A percentile compares a stretch with the other conserved stretches of the same genome.
Evolutionary conservation across 2,329 filamentous ascomycete species (phyloP).

Genomic region (Apiospora sp.): DNA sequence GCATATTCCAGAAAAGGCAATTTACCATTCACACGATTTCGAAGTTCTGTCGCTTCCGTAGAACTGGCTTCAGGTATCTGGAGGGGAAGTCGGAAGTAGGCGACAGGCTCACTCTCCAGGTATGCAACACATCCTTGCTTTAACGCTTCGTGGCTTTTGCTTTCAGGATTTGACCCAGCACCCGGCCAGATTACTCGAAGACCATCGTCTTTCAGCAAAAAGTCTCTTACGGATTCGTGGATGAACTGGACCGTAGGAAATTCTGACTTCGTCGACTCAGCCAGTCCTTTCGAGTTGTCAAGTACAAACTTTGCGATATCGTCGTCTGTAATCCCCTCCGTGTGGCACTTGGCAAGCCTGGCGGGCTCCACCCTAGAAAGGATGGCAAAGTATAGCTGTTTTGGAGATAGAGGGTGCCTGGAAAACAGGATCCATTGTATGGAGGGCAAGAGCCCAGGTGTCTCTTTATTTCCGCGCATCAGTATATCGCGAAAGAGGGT

Average conservation of each 20-base stretch:
- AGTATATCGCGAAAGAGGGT: slow-evolving; percentile 61
- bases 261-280: slow-evolving; percentile 52
- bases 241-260: slow-evolving; percentile 58
- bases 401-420: slow-evolving; percentile 48
- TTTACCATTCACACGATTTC: no score
- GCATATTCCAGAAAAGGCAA: no score
- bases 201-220: slow-evolving; percentile 49
- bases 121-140: no score
- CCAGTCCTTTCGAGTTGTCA: slow-evolving; percentile 58
- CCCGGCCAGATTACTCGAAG: slow-evolving; percentile 42
- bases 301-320: not conserved
- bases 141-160: no score
- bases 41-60: no score
- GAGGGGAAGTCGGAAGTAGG: no score
- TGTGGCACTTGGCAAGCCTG: not conserved
- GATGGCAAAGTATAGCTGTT: slow-evolving; percentile 56
- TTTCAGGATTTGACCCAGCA: no score
- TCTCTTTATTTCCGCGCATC: slow-evolving; percentile 52
- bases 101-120: no score
- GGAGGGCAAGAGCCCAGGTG: slow-evolving; percentile 51
- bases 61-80: no score
- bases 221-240: slow-evolving; percentile 59
- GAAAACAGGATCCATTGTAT: slow-evolving; percentile 64
- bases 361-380: slow-evolving; percentile 35
- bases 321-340: not conserved